Base-by-base conservation (phyloP, 257 asterid species). In the Gentiana straminea region DNA sequence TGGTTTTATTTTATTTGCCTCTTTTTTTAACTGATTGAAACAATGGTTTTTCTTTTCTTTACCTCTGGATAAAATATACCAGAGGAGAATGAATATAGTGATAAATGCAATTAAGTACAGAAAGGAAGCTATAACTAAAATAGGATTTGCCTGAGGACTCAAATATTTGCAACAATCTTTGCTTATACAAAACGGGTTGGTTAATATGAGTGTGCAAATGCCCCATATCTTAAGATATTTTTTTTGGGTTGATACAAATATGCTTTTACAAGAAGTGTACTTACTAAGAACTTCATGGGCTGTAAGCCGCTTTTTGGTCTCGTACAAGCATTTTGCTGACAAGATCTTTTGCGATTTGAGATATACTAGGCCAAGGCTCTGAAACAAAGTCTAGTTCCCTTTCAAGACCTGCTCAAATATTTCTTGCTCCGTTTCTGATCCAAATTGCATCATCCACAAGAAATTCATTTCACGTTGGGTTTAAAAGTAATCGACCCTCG, bases 241-340 rank as follows among this genome's bases (percentile, higher is more conserved):
- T 24, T 24, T 24, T 24, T 24, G 24, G 44, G 8, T 43, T 57
- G 41, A 35, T 43, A 37, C 33, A 32, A 41, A 4, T 41, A 49
- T 6, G 59, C n/a, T 49, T 59, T 55, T 39, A 61, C 43, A 15
- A 6, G 36, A 15, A 24, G 54, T 33, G 61, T 62, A 74, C 87
- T 80, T 68, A 83, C 92, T 63, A 54, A 83, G 84, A 58, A 83
- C 88, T 75, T 83, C 85, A 68, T 76, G 84, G 9, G 86, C 93
- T 50, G 82, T 78, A 35, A 74, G 70, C 59, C 86, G 69, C 63
- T 69, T 77, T 60, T 78, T 83, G 82, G 58, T 83, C 93, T 70
- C 81, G 62, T 33, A 73, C 71, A 44, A 83, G 88, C 93, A 83
- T 83, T 61, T 46, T 77, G 62, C 81, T 65, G 35, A 83, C 79